A percentile compares a stretch with the other conserved stretches of the same genome.
These are phyloP conservation scores for Aphanomyces stellatus DNA, from an alignment of 352 stramenopile genomes.

Conservation along the genomic window DNA sequence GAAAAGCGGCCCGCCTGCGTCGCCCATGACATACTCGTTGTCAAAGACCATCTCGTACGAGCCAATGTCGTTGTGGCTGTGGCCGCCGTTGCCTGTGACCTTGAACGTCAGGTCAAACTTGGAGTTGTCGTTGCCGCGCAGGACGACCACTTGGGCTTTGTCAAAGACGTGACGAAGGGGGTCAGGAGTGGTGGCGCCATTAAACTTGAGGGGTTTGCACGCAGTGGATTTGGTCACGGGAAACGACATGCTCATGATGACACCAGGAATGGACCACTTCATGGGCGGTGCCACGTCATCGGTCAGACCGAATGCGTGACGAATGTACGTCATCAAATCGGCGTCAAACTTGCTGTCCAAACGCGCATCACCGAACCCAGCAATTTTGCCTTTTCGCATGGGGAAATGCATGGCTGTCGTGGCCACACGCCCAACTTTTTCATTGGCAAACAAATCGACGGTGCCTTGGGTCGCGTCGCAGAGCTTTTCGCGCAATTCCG, in stretches of 20 bases:
- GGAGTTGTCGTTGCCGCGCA: background rate
- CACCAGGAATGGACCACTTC: background rate
- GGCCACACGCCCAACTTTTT: background rate
- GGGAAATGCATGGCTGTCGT: background rate
- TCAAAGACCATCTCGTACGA: background rate
- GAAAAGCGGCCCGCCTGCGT: background rate
- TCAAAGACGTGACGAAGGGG: background rate
- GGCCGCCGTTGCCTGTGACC: background rate
- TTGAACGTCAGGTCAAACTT: background rate
- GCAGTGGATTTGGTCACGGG: background rate
- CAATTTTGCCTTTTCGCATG: background rate
- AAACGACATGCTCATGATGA: background rate
- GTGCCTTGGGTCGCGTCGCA: background rate
- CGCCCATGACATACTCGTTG: background rate
- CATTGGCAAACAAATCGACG: background rate
- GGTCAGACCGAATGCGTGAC: background rate
- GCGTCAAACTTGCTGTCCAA: background rate
- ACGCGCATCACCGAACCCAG: background rate
- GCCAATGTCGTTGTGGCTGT: background rate
- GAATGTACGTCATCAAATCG: background rate
- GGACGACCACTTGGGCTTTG: background rate
- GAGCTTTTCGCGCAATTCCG: background rate
- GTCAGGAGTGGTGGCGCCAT: background rate
- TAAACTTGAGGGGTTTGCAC: background rate
- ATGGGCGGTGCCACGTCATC: background rate